A percentile compares a stretch with the other conserved stretches of the same genome.
These are phyloP conservation scores for Hapsidospora chrysogenum DNA, from an alignment of 495 filamentous ascomycete genomes.

Conservation along the genomic window DNA sequence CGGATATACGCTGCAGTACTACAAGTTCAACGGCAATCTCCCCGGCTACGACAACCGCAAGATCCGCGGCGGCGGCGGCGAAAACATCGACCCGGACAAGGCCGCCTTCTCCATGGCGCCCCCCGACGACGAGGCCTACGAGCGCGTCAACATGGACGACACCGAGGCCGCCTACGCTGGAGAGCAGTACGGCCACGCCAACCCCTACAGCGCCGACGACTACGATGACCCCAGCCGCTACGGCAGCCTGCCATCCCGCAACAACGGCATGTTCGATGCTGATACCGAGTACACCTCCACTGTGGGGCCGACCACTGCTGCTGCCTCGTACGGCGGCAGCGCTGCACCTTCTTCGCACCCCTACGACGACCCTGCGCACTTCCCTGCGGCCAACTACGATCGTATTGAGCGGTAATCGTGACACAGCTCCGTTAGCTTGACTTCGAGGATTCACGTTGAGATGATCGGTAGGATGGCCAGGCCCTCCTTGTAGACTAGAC, in stretches of 20 bases:
- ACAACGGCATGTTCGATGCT: constrained; percentile 8
- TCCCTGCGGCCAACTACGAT: constrained; percentile 27
- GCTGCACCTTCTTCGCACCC: no score
- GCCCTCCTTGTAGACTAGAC: no score
- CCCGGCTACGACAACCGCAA: constrained; percentile 43
- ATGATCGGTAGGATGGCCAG: no score
- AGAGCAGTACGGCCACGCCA: constrained; percentile 5
- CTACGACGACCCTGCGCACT: constrained; percentile 15
- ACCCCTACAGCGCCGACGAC: constrained; percentile 3
- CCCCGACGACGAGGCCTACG: constrained; percentile 36
- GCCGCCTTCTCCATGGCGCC: constrained; percentile 38
- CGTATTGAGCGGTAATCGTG: constrained; percentile 10
- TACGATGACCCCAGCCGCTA: constrained; percentile 13
- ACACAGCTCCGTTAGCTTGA: no score
- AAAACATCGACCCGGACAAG: constrained; percentile 41
- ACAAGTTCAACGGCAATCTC: constrained; percentile 56
- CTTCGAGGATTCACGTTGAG: no score
- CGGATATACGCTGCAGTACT: constrained; percentile 62
- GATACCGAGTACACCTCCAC: constrained; percentile 12
- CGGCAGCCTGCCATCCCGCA: constrained; percentile 11
- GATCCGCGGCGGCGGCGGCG: constrained; percentile 22
- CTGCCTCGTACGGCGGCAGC: constrained; percentile 4
- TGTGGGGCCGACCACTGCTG: constrained; percentile 9
- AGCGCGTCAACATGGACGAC: constrained; percentile 25
- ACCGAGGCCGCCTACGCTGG: constrained; percentile 16